Evolutionary conservation across 1,284 basidiomycete genomes (phyloP), one percentile per base, ranked within the genome.

Genomic region (Cryptococcus sp.): DNA sequence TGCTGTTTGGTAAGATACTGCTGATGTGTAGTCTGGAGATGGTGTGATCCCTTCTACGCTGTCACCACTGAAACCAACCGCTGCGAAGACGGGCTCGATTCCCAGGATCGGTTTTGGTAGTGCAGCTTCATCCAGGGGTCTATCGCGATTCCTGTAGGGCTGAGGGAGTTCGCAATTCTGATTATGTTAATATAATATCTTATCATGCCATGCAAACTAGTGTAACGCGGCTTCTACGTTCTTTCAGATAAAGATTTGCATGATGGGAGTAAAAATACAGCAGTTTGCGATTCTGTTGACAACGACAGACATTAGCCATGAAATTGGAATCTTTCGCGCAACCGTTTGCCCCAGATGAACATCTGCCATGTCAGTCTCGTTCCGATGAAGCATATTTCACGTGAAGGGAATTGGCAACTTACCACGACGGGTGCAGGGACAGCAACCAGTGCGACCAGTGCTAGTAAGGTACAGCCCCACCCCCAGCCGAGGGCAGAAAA

Each of bases 401-500:
- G n/a, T 28, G 23, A 11, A 32, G 42, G 10, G 7, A 36, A 7
- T 34, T 45, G 22, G 9, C 21, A 21, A 66, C 67, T 61, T 52
- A 67, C 69, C 22, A 74, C 55, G 13, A 73, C 23, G 1, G 78
- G 78, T 0, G 72, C 73, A 0, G 78, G 78, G 7, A 78, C 49
- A 0, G 72, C 78, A 2, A 73, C 25, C 11, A 76, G 23, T 0
- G 71, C 70, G 1, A 78, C 55, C 7, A 61, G 59, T 0, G 76
- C 77, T 2, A 79, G 56, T 2, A 79, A 41, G 0, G 73, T 75
- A 0, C 63, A 66, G 2, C 76, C 77, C 68, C 71, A 75, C 1
- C 76, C 78, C 66, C 76, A 79, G 2, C 74, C 76, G 5, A 78
- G 60, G n/a, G 53, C 63, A n/a, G 59, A 53, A 50, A 77, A 79